These are phyloP conservation scores for Asterella californica DNA, from an alignment of 225 moss, liverwort and hornwort species.

Conservation along the genomic window DNA sequence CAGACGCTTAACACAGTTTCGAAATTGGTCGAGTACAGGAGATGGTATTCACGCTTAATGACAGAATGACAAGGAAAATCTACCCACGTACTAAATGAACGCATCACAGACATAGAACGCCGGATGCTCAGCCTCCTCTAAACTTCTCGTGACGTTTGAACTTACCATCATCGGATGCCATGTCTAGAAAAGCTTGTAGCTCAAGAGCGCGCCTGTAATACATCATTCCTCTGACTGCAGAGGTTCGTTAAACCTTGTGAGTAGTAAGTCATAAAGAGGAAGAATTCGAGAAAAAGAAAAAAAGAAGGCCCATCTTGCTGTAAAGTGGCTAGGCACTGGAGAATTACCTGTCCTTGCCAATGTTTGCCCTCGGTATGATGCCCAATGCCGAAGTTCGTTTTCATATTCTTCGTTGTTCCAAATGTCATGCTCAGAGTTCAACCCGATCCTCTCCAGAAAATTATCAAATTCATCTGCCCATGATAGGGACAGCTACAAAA, in stretches of 20 bases:
- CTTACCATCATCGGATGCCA: conserved; percentile 85
- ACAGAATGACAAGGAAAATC: background rate
- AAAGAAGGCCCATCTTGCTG: background rate
- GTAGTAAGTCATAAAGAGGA: background rate
- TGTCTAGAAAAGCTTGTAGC: conserved; percentile 85
- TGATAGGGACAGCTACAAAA: background rate
- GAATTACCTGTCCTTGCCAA: conserved; percentile 70
- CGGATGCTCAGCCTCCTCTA: background rate
- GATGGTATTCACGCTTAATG: background rate
- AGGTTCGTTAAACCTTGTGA: background rate
- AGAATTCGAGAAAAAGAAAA: background rate
- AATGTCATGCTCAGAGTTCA: conserved; percentile 54
- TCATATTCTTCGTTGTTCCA: conserved; percentile 62
- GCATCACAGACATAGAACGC: background rate
- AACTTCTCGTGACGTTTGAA: background rate
- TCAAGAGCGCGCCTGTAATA: conserved; percentile 93
- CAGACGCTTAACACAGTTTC: background rate
- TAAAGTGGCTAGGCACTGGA: background rate
- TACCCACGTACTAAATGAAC: background rate
- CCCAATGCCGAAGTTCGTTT: conserved; percentile 85
- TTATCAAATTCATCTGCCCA: conserved; percentile 86
- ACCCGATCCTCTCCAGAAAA: conserved; percentile 68
- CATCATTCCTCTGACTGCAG: conserved; percentile 93
- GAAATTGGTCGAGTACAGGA: background rate
- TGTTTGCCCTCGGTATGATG: conserved; percentile 91